These are phyloP conservation scores for Aspergillus ellipticus DNA, from an alignment of 495 filamentous ascomycete species.

Conservation along the genomic window DNA sequence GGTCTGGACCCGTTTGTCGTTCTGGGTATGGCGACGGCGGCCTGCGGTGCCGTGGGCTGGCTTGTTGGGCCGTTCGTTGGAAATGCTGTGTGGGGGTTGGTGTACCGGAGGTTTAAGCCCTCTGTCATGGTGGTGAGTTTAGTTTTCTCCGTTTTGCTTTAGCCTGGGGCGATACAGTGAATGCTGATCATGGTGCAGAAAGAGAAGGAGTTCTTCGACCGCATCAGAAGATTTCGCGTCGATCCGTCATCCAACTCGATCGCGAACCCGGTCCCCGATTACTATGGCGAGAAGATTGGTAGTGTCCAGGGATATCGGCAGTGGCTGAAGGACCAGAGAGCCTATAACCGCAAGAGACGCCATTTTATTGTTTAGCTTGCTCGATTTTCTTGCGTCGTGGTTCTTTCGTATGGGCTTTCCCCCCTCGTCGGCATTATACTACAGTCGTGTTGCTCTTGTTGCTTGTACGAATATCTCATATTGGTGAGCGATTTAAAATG, in stretches of 20 bases:
- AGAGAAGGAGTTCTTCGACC: conserved; percentile 84
- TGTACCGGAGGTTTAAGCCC: conserved; percentile 59
- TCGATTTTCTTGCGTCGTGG: neutral
- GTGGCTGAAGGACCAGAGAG: conserved; percentile 95
- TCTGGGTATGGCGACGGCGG: conserved; percentile 69
- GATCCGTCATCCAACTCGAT: conserved; percentile 71
- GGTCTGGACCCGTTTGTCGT: conserved; percentile 84
- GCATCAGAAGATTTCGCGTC: conserved; percentile 84
- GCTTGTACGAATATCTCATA: conserved; percentile 19
- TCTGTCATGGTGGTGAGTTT: conserved; percentile 63
- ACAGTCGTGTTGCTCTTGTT: conserved; percentile 12
- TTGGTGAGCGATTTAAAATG: conserved; percentile 12
- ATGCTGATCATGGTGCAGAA: conserved; percentile 51
- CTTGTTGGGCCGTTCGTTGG: conserved; percentile 78
- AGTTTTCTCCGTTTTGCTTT: neutral
- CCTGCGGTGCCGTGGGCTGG: conserved; percentile 77
- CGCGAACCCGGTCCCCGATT: conserved; percentile 68
- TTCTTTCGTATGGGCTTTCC: conserved; percentile 4
- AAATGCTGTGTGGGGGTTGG: conserved; percentile 65
- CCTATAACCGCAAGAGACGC: conserved; percentile 89
- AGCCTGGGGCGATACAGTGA: neutral
- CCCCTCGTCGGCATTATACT: conserved; percentile 11
- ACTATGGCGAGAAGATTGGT: conserved; percentile 87
- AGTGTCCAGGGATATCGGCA: conserved; percentile 85
- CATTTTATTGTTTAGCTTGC: conserved; percentile 47